These are phyloP conservation scores for Melaleuca quinquenervia DNA, from an alignment of 345 rosid genomes.

Conservation along the genomic window DNA sequence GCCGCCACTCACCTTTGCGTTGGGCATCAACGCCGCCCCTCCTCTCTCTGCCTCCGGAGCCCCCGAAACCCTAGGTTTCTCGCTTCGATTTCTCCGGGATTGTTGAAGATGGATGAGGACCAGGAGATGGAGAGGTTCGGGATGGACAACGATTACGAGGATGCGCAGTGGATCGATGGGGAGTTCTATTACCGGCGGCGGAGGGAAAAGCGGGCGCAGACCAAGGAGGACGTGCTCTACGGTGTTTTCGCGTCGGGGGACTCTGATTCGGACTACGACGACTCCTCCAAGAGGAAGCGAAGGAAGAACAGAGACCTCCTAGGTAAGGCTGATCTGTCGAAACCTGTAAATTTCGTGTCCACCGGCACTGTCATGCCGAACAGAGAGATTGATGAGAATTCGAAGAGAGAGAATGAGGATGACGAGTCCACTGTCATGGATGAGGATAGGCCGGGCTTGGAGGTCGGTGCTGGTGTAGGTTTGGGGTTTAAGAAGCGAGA, in stretches of 20 bases:
- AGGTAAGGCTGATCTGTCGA: conserved; percentile 42
- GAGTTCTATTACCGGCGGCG: conserved; percentile 54
- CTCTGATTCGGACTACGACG: conserved; percentile 35
- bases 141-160: conserved; percentile 73
- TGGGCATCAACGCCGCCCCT: no score
- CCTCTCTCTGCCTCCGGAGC: no score
- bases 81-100: no score
- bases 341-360: conserved; percentile 72
- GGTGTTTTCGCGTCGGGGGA: conserved; percentile 42
- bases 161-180: conserved; percentile 47
- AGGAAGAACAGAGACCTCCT: conserved; percentile 41
- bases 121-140: conserved; percentile 80
- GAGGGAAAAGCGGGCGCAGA: conserved; percentile 52
- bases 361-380: conserved; percentile 58
- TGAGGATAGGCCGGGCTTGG: conserved; percentile 41
- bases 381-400: conserved; percentile 48
- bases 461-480: conserved; percentile 35
- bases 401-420: conserved; percentile 22
- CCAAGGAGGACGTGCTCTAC: conserved; percentile 49
- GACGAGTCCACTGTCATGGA: conserved; percentile 1
- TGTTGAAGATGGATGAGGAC: conserved; percentile 52
- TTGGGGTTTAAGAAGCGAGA: conserved; percentile 3
- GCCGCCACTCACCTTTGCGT: no score
- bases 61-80: no score
- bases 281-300: conserved; percentile 29